Conservation (phyloP, 768 basidiomycete genomes). For the Hydnomerulius pinastri region DNA sequence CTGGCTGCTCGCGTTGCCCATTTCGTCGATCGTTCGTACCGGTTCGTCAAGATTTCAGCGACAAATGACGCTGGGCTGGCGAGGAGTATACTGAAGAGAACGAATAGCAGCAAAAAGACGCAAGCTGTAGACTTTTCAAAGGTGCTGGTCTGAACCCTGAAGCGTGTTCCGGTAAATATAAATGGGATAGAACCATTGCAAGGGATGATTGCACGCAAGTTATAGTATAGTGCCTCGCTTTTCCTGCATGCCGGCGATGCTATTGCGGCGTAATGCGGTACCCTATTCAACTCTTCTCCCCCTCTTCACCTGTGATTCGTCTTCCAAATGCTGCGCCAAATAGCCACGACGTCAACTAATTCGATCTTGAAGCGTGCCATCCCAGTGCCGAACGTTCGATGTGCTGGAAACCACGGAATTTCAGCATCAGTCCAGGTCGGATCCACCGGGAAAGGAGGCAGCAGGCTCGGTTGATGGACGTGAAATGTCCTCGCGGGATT, state of each 20-base stretch:
- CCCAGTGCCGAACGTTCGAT: constrained; percentile 13
- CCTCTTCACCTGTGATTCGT: constrained; percentile 16
- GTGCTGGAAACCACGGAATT: constrained; percentile 5
- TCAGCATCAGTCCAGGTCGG: constrained; percentile 1
- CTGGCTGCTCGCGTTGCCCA: constrained; percentile 32
- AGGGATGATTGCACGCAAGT: constrained; percentile 10
- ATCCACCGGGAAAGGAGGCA: constrained; percentile 11
- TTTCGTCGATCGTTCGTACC: constrained; percentile 3
- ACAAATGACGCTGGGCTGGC: not conserved
- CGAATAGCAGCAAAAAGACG: not conserved
- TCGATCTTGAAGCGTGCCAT: constrained; percentile 14
- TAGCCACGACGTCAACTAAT: constrained; percentile 4
- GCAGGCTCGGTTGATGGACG: not conserved
- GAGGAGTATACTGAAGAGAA: not conserved
- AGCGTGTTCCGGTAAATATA: constrained; percentile 13
- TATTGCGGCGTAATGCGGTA: constrained; percentile 22
- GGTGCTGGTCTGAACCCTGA: constrained; percentile 19
- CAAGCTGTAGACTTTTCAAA: not conserved
- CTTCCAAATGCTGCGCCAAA: constrained; percentile 5
- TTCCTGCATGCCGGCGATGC: constrained; percentile 28
- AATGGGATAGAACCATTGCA: constrained; percentile 18
- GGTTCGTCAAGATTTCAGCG: not conserved
- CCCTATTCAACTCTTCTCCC: constrained; percentile 10
- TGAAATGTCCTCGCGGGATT: constrained; percentile 6
- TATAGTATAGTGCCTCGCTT: constrained; percentile 25